phyloP scores from a whole-genome alignment of 2,329 filamentous ascomycete species.

The Aureobasidium vineae region DNA sequence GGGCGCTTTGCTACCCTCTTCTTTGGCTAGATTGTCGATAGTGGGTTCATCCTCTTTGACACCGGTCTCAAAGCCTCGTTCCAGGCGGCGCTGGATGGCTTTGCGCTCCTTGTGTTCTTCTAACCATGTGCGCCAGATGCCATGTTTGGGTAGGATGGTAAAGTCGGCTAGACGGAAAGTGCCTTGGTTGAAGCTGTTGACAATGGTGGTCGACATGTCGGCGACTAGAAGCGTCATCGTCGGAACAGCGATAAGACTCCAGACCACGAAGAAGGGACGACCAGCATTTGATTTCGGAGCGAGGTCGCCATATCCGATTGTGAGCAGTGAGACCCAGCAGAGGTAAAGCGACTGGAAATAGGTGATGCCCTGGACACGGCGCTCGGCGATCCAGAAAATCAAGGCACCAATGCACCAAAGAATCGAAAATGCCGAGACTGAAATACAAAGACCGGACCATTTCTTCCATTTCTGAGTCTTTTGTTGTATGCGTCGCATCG shows the following conservation, averaged over 20 bases:
- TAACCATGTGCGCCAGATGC: slow-evolving; percentile 52
- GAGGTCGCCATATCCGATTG: slow-evolving; percentile 83
- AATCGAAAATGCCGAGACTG: slow-evolving; percentile 64
- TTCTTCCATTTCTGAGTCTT: slow-evolving; percentile 63
- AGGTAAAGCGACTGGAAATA: slow-evolving; percentile 88
- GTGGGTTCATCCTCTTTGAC: slow-evolving; percentile 33
- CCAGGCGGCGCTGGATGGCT: slow-evolving; percentile 42
- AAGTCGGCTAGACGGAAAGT: slow-evolving; percentile 62
- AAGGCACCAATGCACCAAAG: slow-evolving; percentile 80
- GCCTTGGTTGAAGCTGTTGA: slow-evolving; percentile 62
- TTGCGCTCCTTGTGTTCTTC: slow-evolving; percentile 37
- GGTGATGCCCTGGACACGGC: slow-evolving; percentile 54
- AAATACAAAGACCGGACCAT: slow-evolving; percentile 71
- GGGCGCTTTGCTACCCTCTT: slow-evolving; percentile 41
- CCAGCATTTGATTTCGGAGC: slow-evolving; percentile 74
- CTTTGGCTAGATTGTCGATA: slow-evolving; percentile 48
- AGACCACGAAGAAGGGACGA: slow-evolving; percentile 88
- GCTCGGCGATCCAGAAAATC: slow-evolving; percentile 66
- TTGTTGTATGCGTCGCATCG: slow-evolving; percentile 72
- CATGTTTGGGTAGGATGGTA: slow-evolving; percentile 63
- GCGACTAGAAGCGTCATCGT: slow-evolving; percentile 85
- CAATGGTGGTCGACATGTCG: slow-evolving; percentile 80
- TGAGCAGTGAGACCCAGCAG: slow-evolving; percentile 76
- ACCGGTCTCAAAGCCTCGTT: slow-evolving; percentile 50
- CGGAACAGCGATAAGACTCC: slow-evolving; percentile 80